Conservation (phyloP, 2,329 filamentous ascomycete species). For the Aureobasidium sp. region DNA sequence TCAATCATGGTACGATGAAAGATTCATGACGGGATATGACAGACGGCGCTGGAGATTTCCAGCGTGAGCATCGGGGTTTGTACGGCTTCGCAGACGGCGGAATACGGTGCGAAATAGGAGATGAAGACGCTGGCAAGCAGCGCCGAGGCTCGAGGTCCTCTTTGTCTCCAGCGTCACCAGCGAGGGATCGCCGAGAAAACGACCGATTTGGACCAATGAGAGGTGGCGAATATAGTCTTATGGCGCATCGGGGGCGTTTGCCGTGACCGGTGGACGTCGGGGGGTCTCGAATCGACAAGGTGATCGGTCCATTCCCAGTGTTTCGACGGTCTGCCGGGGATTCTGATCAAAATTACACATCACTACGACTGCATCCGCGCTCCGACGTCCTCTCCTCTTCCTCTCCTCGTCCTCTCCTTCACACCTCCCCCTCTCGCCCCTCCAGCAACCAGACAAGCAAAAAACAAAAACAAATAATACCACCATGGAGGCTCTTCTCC, state of each 20-base stretch:
- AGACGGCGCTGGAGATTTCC: background rate
- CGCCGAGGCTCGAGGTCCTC: background rate
- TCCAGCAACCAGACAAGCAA: background rate
- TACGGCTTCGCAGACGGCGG: background rate
- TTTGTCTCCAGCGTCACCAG: conserved; percentile 3
- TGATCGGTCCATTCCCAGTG: background rate
- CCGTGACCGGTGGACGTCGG: background rate
- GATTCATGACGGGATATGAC: background rate
- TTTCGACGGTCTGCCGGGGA: background rate
- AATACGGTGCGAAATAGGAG: conserved; percentile 5
- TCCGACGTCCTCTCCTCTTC: background rate
- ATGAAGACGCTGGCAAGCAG: background rate
- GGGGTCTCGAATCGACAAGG: background rate
- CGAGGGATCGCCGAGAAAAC: conserved; percentile 3
- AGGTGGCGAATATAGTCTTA: conserved; percentile 2
- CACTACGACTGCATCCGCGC: background rate
- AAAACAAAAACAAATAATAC: background rate
- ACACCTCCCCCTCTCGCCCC: background rate
- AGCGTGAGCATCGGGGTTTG: background rate
- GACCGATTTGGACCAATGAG: background rate
- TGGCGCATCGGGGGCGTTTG: background rate
- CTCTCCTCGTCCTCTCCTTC: background rate
- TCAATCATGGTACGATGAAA: background rate
- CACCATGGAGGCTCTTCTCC: conserved; percentile 84
- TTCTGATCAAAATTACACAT: conserved; percentile 7